phyloP scores from a whole-genome alignment of 2,329 filamentous ascomycete species.

The Fusarium keratoplasticum region DNA sequence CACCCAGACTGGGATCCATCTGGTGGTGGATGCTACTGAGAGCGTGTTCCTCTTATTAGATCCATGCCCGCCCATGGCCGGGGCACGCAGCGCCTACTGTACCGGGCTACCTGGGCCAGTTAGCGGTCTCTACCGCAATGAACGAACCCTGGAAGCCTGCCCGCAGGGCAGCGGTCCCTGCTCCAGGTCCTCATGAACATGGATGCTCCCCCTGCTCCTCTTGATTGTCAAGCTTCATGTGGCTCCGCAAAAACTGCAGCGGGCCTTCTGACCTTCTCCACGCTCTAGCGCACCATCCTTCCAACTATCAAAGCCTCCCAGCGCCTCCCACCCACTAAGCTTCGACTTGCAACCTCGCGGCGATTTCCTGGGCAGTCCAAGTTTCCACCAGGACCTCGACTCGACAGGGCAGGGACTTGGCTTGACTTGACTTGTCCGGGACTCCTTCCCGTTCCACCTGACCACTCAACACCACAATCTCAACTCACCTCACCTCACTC shows the following conservation, averaged over 20 bases:
- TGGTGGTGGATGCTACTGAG: background rate
- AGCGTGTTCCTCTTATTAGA: background rate
- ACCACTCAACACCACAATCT: conserved; percentile 33
- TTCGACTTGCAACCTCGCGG: conserved; percentile 30
- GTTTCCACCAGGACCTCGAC: conserved; percentile 18
- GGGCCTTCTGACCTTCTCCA: conserved; percentile 34
- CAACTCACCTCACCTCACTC: conserved; percentile 16
- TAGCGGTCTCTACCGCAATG: background rate
- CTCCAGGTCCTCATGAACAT: background rate
- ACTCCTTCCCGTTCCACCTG: conserved; percentile 35
- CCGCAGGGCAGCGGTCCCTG: background rate
- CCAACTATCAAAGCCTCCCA: conserved; percentile 4
- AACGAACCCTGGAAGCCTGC: background rate
- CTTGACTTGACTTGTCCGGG: conserved; percentile 19
- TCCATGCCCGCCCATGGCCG: background rate
- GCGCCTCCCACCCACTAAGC: conserved; percentile 30
- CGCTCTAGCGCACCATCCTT: conserved; percentile 15
- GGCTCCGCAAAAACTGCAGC: conserved; percentile 30
- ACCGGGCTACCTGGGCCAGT: background rate
- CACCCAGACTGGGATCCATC: background rate
- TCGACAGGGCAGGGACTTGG: conserved; percentile 26
- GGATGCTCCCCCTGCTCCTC: conserved; percentile 3
- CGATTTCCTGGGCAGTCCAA: conserved; percentile 15
- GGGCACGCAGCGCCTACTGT: background rate
- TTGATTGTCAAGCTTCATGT: conserved; percentile 17